Percentiles rank a stretch among this genome's conserved stretches.
Evolutionary conservation across 176 grass and related monocot genomes (phyloP).

Genomic region (Neostapfia colusana): DNA sequence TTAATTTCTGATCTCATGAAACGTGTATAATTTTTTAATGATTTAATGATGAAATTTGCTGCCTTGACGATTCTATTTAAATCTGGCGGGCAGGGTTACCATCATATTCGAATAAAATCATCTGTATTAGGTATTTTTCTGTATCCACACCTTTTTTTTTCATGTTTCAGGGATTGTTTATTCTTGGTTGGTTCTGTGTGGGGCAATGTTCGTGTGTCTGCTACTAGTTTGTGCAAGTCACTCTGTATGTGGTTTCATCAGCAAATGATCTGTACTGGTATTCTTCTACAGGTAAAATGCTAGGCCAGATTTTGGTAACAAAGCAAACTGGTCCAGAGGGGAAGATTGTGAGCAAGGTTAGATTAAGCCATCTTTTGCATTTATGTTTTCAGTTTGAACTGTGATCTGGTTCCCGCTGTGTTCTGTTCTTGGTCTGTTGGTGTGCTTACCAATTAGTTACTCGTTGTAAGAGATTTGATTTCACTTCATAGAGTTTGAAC

Average conservation of each 20-base stretch:
- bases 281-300: conserved; percentile 87
- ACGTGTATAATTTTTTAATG: conserved; percentile 11
- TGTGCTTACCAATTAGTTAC: conserved; percentile 14
- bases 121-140: background rate
- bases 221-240: background rate
- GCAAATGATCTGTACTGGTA: conserved; percentile 18
- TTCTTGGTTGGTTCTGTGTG: background rate
- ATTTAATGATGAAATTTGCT: background rate
- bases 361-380: conserved; percentile 2
- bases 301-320: conserved; percentile 92
- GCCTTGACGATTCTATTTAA: background rate
- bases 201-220: background rate
- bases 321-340: conserved; percentile 95
- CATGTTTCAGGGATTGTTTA: too few relatives aligned
- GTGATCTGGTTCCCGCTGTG: conserved; percentile 2
- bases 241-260: background rate
- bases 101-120: background rate
- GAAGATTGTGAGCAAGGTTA: conserved; percentile 97
- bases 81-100: conserved; percentile 5
- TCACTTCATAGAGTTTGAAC: conserved; percentile 1
- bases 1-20: background rate
- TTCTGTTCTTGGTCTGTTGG: background rate
- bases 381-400: conserved; percentile 23
- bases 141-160: too few relatives aligned
- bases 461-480: background rate